These are phyloP conservation scores for Vanrija sp. DNA, from an alignment of 1,284 basidiomycete species.

Conservation along the genomic window DNA sequence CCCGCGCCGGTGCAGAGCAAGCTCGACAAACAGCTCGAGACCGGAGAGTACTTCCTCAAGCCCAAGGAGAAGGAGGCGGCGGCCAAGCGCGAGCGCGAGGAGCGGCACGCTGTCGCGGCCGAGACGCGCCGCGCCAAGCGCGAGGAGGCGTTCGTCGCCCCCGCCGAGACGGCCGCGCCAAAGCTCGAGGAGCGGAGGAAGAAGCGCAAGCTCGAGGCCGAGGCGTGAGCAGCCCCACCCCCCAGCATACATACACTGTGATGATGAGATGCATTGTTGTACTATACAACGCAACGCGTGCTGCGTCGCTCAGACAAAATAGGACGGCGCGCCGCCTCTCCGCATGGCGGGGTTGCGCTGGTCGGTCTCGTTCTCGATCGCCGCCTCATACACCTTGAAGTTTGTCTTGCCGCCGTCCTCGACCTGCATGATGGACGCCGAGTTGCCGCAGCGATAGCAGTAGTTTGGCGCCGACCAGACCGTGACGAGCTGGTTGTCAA, in stretches of 20 bases:
- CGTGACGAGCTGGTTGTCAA: slow-evolving; percentile 87
- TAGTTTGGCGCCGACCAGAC: slow-evolving; percentile 99
- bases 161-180: slow-evolving; percentile 64
- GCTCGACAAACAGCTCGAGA: slow-evolving; percentile 91
- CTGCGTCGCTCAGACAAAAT: slow-evolving; percentile 23
- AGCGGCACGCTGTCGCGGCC: slow-evolving; percentile 69
- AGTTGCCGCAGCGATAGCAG: slow-evolving; percentile 78
- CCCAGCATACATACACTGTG: neutral
- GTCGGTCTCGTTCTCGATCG: slow-evolving; percentile 79
- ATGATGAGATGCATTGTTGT: slow-evolving; percentile 22
- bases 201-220: slow-evolving; percentile 51
- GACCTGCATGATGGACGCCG: slow-evolving; percentile 70
- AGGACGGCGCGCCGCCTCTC: slow-evolving; percentile 26
- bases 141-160: slow-evolving; percentile 78
- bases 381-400: slow-evolving; percentile 78
- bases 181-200: slow-evolving; percentile 74
- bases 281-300: slow-evolving; percentile 5
- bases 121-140: slow-evolving; percentile 68
- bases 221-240: slow-evolving; percentile 5
- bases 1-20: slow-evolving; percentile 91
- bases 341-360: slow-evolving; percentile 46
- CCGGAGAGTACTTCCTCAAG: slow-evolving; percentile 97
- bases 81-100: slow-evolving; percentile 39
- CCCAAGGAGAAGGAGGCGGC: slow-evolving; percentile 53
- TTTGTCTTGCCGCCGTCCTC: slow-evolving; percentile 56